These are phyloP conservation scores for Penicillium cataractarum DNA, from an alignment of 495 filamentous ascomycete genomes.

Conservation along the genomic window DNA sequence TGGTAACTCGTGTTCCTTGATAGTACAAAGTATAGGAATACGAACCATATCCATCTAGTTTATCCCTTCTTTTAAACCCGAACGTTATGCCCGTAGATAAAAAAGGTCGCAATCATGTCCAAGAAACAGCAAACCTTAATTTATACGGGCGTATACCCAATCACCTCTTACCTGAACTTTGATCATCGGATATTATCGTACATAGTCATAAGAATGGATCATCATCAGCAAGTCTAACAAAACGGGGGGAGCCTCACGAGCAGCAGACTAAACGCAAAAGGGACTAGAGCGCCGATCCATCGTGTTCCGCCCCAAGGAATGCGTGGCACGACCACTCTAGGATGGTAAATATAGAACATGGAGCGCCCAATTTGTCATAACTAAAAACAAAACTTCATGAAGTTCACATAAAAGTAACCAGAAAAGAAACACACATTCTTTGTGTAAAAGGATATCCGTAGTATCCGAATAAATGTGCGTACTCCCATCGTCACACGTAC, in stretches of 20 bases:
- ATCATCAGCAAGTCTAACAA: neutral
- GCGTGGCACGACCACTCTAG: no score
- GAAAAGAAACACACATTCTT: neutral
- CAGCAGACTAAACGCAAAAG: neutral
- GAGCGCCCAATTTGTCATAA: neutral
- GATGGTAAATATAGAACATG: constrained; percentile 20
- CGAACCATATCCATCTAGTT: neutral
- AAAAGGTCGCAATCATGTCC: no score
- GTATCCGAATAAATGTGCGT: neutral
- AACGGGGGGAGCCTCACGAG: neutral
- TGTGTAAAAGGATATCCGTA: neutral
- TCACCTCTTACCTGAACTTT: no score
- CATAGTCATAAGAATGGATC: neutral
- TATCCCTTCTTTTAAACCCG: no score
- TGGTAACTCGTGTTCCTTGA: no score
- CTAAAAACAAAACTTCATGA: neutral
- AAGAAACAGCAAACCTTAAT: no score
- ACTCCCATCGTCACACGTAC: neutral
- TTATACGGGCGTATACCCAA: no score
- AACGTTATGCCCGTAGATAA: no score
- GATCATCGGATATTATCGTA: neutral
- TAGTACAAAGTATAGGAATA: no score
- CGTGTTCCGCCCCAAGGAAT: constrained; percentile 14
- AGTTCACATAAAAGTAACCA: no score
- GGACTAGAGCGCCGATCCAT: constrained; percentile 14